Evolutionary conservation across 1,284 basidiomycete species (phyloP), one percentile per base, ranked within the genome.

Genomic region (Retiboletus flavoniger): DNA sequence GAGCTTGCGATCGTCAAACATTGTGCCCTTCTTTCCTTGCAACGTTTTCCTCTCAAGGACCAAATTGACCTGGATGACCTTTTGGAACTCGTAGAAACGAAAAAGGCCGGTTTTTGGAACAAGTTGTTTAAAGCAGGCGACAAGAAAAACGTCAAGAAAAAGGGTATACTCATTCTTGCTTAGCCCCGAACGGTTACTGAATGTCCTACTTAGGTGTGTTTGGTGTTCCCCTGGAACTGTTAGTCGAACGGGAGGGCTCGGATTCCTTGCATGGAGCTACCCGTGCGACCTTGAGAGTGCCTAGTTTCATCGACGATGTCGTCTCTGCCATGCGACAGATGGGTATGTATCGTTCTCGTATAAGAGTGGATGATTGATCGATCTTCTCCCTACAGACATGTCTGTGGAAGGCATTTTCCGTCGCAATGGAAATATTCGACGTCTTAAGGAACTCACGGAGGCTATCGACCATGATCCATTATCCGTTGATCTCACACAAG

Each of bases 381-480:
- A 53, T 44, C 5, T 31, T 47, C 45, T n/a, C 17, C 35, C 52
- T 50, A 13, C 62, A 96, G 94, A 99, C 74, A 93, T 99, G 89
- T 98, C 96, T 5, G 82, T 99, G 36, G 97, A 99, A 73, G 96
- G 96, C 56, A 97, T 99, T 59, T 99, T 99, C 82, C 84, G 96
- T 51, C 95, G 97, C 77, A 98, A 98, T 69, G 96, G 96, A 53
- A 98, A 99, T 70, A 98, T 99, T 66, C 84, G 95, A 50, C 83
- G 93, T 53, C 78, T 98, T 56, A 94, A 93, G 69, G 91, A 95
- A 62, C 78, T 98, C 28, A 88, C 89, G 4, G 96, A 99, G 59
- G 85, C 91, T 16, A 89, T 99, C 51, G 97, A 99, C 71, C 89
- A 93, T 32, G 96, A 99, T 72, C 85, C 92, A 3, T 82, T 85